Evolutionary conservation across 805 yeast genomes (phyloP), one percentile per base, ranked within the genome.

Genomic region (Cyberlindnera subsufficiens): DNA sequence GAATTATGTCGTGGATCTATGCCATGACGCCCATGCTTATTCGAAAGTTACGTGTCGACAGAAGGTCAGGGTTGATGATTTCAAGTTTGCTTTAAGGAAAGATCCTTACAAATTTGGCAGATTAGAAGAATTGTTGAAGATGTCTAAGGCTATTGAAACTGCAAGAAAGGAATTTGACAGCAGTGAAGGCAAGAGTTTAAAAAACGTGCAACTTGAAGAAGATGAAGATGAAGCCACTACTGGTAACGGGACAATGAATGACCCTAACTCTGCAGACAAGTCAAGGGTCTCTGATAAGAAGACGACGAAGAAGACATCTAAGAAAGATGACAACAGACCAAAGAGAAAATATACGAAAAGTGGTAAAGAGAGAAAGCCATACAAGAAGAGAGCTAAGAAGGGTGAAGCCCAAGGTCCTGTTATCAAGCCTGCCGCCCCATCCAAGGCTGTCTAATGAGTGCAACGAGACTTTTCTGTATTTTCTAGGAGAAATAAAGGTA

Each of bases 61-160:
- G 46, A 84, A 82, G 60, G 71, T 84, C 50, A 79, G 78, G 50
- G 78, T 83, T 15, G 89, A 82, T 35, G 90, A 84, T 55, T 77
- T 84, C 63, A 78, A 76, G 57, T 84, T 82, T 60, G 86, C 83
- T 0, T 60, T 85, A 40, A 64, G 89, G 36, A 72, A 72, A 42
- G 91, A 84, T 53, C 77, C 81, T 3, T 65, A 74, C 13, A 84
- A 84, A 55, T 68, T 82, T 13, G 87, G 86, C 3, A 76, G 91
- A 61, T 75, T 83, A 1, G 77, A 78, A 46, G 87, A 82, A 54
- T 66, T 84, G 50, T 67, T 81, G 41, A 64, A 69, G 17, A 61
- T 81, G 53, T 82, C 80, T 49, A 77, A 74, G 54, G 77, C 74
- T 46, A 80, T 84, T 50, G 66, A 74, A 3, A 82, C 74, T 42